Percentiles rank a stretch among this genome's conserved stretches.
These are phyloP conservation scores for Tetrapyrgos nigripes DNA, from an alignment of 1,284 basidiomycete species.

Conservation along the genomic window DNA sequence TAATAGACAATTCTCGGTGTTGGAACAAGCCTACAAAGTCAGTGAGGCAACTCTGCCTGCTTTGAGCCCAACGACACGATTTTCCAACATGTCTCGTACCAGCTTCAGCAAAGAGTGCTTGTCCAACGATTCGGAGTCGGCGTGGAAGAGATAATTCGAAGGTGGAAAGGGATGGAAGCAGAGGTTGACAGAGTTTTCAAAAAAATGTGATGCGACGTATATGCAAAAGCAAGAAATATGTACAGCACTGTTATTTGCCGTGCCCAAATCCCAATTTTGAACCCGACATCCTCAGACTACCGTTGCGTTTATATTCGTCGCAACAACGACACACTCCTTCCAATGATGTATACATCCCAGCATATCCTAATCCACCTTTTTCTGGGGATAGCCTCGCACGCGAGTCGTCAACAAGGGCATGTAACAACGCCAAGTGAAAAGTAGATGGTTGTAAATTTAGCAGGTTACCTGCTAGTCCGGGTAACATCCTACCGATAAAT, in stretches of 20 bases:
- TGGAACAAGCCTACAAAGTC: too few relatives aligned
- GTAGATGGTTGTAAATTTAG: slow-evolving; percentile 60
- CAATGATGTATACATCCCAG: slow-evolving; percentile 47
- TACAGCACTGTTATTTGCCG: background rate
- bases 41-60: too few relatives aligned
- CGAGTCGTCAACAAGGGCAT: slow-evolving; percentile 59
- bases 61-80: too few relatives aligned
- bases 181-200: too few relatives aligned
- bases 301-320: background rate
- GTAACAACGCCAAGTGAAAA: slow-evolving; percentile 49
- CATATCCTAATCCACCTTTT: slow-evolving; percentile 59
- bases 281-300: background rate
- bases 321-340: slow-evolving; percentile 24
- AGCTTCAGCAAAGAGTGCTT: too few relatives aligned
- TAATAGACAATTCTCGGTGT: too few relatives aligned
- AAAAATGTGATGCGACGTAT: too few relatives aligned
- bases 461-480: slow-evolving; percentile 45
- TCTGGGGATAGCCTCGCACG: slow-evolving; percentile 48
- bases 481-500: slow-evolving; percentile 35
- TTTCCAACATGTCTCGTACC: too few relatives aligned
- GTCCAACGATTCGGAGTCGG: too few relatives aligned
- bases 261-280: background rate
- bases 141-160: too few relatives aligned
- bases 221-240: too few relatives aligned
- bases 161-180: too few relatives aligned